These are phyloP conservation scores for Hondaea fermentalgiana DNA, from an alignment of 108 stramenopile species.

Conservation along the genomic window DNA sequence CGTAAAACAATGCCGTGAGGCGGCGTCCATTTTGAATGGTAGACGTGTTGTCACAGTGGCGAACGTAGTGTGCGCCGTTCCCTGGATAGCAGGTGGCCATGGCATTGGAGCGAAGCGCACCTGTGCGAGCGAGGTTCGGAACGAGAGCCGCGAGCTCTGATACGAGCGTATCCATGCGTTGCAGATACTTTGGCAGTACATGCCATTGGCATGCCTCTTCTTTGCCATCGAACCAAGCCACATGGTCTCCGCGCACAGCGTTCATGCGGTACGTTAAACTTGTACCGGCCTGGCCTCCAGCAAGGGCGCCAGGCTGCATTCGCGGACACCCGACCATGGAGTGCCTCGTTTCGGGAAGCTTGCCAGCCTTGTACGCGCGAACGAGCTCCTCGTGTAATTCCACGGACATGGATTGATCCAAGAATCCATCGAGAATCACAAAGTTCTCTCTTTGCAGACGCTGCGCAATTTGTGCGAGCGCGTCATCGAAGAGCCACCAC, in stretches of 20 bases:
- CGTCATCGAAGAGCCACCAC: slow-evolving; percentile 13
- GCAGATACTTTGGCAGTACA: background rate
- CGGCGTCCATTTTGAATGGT: background rate
- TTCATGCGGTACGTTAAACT: background rate
- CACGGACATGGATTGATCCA: background rate
- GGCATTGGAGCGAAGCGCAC: background rate
- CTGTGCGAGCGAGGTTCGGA: background rate
- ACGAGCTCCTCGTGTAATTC: background rate
- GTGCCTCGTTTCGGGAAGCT: background rate
- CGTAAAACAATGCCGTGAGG: slow-evolving; percentile 12
- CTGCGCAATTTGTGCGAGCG: background rate
- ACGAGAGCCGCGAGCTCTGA: background rate
- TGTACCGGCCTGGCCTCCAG: background rate
- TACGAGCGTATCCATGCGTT: background rate
- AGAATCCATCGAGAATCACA: background rate
- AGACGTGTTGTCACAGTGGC: background rate
- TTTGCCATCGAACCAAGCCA: background rate
- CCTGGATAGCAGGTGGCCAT: slow-evolving; percentile 14
- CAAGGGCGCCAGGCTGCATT: background rate
- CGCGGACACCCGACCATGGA: background rate
- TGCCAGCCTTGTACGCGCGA: background rate
- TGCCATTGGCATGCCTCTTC: background rate
- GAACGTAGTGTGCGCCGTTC: background rate
- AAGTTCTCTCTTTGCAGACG: background rate
- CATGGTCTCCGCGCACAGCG: background rate